A percentile compares a stretch with the other conserved stretches of the same genome.
These are phyloP conservation scores for Phytophthora fragariae DNA, from an alignment of 352 stramenopile species.

Conservation along the genomic window DNA sequence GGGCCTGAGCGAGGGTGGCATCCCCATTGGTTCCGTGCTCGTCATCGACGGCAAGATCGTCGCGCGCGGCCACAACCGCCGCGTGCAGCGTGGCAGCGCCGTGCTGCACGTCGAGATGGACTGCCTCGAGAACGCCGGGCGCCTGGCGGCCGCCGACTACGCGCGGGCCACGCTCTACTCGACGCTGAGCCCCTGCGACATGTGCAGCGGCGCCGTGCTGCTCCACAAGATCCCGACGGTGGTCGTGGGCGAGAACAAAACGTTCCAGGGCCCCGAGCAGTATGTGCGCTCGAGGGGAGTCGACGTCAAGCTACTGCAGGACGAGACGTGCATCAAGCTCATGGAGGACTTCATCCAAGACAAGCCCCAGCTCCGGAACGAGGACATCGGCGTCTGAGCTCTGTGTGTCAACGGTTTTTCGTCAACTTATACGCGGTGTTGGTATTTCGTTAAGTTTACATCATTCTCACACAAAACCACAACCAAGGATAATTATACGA, in stretches of 20 bases:
- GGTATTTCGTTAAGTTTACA: constrained; percentile 4
- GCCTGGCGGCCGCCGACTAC: constrained; percentile 47
- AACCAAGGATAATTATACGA: neutral
- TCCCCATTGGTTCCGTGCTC: constrained; percentile 52
- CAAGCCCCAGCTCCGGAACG: constrained; percentile 44
- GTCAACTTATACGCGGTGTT: constrained; percentile 23
- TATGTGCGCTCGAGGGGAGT: constrained; percentile 46
- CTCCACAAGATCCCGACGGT: constrained; percentile 58
- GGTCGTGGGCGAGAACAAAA: constrained; percentile 55
- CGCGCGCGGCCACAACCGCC: constrained; percentile 47
- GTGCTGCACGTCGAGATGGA: constrained; percentile 56
- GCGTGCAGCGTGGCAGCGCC: constrained; percentile 46
- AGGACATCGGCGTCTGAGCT: constrained; percentile 40
- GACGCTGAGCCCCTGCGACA: constrained; percentile 51
- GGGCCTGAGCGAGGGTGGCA: constrained; percentile 39
- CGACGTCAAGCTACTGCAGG: constrained; percentile 39
- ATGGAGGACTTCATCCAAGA: constrained; percentile 49
- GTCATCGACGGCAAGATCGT: constrained; percentile 45
- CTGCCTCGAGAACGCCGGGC: constrained; percentile 47
- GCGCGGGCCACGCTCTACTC: constrained; percentile 48
- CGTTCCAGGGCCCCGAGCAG: constrained; percentile 47
- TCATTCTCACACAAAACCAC: neutral
- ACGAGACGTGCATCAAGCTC: constrained; percentile 44
- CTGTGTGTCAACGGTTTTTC: constrained; percentile 1
- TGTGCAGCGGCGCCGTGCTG: constrained; percentile 54